phyloP scores from a whole-genome alignment of 108 stramenopile genomes.

The Aurantiochytrium sp. region DNA sequence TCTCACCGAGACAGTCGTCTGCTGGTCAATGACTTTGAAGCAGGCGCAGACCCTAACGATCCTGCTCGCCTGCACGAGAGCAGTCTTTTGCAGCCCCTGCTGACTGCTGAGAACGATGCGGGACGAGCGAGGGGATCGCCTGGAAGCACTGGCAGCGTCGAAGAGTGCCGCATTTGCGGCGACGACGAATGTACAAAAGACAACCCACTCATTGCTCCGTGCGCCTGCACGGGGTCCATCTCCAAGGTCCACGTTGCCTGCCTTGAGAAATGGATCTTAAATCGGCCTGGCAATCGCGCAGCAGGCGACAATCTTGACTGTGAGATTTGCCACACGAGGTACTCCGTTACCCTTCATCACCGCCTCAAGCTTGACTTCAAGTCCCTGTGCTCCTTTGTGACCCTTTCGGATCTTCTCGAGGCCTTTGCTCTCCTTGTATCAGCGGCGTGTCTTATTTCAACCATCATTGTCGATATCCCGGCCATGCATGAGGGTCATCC shows the following conservation, averaged over 20 bases:
- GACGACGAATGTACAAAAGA: neutral
- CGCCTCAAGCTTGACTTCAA: neutral
- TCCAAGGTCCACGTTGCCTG: slow-evolving; percentile 11
- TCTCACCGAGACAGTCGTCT: no score
- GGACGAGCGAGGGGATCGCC: neutral
- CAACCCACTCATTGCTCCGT: neutral
- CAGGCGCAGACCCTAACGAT: no score
- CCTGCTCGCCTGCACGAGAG: no score
- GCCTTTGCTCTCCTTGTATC: neutral
- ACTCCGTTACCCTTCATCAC: neutral
- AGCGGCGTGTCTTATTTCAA: neutral
- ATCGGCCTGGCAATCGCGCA: neutral
- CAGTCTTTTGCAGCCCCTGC: neutral
- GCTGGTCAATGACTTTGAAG: no score
- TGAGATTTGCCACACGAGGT: slow-evolving; percentile 7
- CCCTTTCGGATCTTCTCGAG: neutral
- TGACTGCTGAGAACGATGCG: neutral
- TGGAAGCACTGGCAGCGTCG: neutral
- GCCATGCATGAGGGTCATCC: neutral
- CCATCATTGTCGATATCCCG: neutral
- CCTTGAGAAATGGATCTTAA: neutral
- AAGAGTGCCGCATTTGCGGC: slow-evolving; percentile 6
- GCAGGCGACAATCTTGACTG: slow-evolving; percentile 10
- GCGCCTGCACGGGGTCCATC: neutral
- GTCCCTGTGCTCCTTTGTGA: neutral